Evolutionary conservation across 768 basidiomycete species (phyloP), one percentile per base, ranked within the genome.

Genomic region (Pleurotus giganteus): DNA sequence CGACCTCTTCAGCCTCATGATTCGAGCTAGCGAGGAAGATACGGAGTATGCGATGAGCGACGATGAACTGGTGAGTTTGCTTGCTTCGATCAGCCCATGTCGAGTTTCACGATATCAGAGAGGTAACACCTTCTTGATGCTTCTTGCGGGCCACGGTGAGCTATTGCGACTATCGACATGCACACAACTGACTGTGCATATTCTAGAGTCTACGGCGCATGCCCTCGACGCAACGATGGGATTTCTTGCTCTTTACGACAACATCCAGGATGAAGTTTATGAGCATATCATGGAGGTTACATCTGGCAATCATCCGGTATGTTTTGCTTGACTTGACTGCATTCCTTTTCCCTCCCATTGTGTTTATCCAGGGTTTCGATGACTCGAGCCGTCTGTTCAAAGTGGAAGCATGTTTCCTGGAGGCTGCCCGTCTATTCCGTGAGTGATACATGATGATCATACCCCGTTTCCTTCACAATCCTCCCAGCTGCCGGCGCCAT

Each of bases 81-180:
- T 21, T 2, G 13, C 12, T 4, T 23, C 41, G n/a, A 43, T 43
- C 8, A 9, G 13, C n/a, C 2, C 32, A 3, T 9, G 19, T 2
- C 4, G 9, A 43, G 2, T 17, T 9, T 2, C 2, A 8, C 9
- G 12, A 2, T 43, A 9, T 2, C 19, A 43, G 41, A 78, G 81
- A 44, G 82, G 80, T 3, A 83, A 83, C 46, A 60, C 80, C 1
- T 83, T 74, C 57, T 58, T 74, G 8, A 68, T 81, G 61, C 66
- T 86, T n/a, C 77, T 85, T 36, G 82, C 84, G 34, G 84, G 84
- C 9, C 80, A 84, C 62, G 83, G 82, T 76, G 56, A 36, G 57
- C 7, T 4, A 31, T 19, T 39, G 5, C 4, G 23, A 9, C 27
- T 7, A 49, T 47, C 54, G 17, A 34, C 4, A 9, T 23, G 24